phyloP scores from a whole-genome alignment of 2,329 filamentous ascomycete genomes.

The Xylaria sp. region DNA sequence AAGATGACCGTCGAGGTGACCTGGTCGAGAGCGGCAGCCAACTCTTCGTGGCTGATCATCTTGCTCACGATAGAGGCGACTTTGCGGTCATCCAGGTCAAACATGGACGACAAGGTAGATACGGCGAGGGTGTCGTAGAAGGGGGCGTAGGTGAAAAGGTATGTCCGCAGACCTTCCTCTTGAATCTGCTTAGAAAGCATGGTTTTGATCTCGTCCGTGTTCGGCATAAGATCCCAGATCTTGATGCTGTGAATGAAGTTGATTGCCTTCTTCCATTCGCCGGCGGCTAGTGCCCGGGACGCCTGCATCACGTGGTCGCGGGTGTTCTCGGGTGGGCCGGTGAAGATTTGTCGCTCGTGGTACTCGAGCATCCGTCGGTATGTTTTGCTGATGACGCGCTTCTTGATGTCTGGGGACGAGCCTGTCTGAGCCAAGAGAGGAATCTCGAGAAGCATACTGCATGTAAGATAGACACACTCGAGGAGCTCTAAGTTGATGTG shows the following conservation, averaged over 20 bases:
- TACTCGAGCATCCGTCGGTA: conserved; percentile 99
- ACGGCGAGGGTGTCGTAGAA: conserved; percentile 98
- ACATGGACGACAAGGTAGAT: conserved; percentile 86
- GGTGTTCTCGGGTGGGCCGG: conserved; percentile 96
- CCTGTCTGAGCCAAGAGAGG: conserved; percentile 95
- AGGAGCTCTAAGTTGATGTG: conserved; percentile 99
- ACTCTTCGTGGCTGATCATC: conserved; percentile 99
- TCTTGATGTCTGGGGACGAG: conserved; percentile 95
- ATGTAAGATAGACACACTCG: conserved; percentile 97
- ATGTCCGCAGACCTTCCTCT: conserved; percentile 96
- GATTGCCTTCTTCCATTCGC: conserved; percentile 97
- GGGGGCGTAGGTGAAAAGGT: conserved; percentile 98
- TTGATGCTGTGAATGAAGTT: conserved; percentile 97
- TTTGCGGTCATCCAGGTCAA: conserved; percentile 89
- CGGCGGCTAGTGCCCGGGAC: conserved; percentile 92
- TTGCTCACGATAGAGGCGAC: conserved; percentile 95
- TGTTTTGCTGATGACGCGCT: conserved; percentile 98
- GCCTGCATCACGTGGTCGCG: conserved; percentile 99
- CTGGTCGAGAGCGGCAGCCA: conserved; percentile 94
- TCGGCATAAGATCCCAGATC: conserved; percentile 98
- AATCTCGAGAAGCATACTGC: conserved; percentile 99
- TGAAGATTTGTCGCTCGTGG: conserved; percentile 99
- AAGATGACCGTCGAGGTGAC: conserved; percentile 98
- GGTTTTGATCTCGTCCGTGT: conserved; percentile 88
- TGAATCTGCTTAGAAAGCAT: conserved; percentile 99